A percentile compares a stretch with the other conserved stretches of the same genome.
These are phyloP conservation scores for Rhizopus arrhizus DNA, from an alignment of 371 early-diverging fungal species.

Conservation along the genomic window DNA sequence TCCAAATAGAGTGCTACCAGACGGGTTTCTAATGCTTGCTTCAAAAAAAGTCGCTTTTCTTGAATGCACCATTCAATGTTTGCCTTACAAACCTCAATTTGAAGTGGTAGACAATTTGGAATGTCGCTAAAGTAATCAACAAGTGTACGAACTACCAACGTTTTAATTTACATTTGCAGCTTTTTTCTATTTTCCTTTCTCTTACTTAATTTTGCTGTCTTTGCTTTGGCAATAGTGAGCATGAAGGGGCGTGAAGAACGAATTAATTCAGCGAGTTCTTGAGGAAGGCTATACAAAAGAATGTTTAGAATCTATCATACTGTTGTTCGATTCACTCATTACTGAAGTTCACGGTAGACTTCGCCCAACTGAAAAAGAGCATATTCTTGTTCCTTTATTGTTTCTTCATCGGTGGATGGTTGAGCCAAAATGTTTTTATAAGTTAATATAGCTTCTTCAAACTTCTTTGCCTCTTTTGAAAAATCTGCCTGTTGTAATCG, in stretches of 20 bases:
- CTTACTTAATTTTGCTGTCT: slow-evolving; percentile 92
- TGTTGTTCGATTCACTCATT: slow-evolving; percentile 4
- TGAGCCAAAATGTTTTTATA: slow-evolving; percentile 59
- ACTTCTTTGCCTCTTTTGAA: slow-evolving; percentile 49
- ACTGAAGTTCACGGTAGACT: slow-evolving; percentile 67
- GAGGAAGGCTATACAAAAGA: slow-evolving; percentile 59
- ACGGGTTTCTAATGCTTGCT: slow-evolving; percentile 92
- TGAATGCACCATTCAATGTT: slow-evolving; percentile 89
- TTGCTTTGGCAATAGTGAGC: slow-evolving; percentile 88
- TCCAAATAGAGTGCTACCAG: slow-evolving; percentile 90
- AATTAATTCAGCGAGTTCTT: slow-evolving; percentile 80
- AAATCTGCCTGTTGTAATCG: slow-evolving; percentile 56
- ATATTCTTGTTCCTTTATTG: slow-evolving; percentile 58
- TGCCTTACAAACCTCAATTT: slow-evolving; percentile 91
- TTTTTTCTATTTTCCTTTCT: not conserved
- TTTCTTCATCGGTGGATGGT: slow-evolving; percentile 32
- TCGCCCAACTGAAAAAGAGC: slow-evolving; percentile 66
- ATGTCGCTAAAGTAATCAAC: slow-evolving; percentile 90
- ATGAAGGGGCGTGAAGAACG: slow-evolving; percentile 80
- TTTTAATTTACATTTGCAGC: no score
- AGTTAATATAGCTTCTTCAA: slow-evolving; percentile 55
- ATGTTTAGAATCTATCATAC: not conserved
- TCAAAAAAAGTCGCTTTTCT: slow-evolving; percentile 92
- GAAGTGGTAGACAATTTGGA: slow-evolving; percentile 83
- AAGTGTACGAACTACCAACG: slow-evolving; percentile 70